These are phyloP conservation scores for Fistulifera solaris DNA, from an alignment of 108 stramenopile genomes.

Conservation along the genomic window DNA sequence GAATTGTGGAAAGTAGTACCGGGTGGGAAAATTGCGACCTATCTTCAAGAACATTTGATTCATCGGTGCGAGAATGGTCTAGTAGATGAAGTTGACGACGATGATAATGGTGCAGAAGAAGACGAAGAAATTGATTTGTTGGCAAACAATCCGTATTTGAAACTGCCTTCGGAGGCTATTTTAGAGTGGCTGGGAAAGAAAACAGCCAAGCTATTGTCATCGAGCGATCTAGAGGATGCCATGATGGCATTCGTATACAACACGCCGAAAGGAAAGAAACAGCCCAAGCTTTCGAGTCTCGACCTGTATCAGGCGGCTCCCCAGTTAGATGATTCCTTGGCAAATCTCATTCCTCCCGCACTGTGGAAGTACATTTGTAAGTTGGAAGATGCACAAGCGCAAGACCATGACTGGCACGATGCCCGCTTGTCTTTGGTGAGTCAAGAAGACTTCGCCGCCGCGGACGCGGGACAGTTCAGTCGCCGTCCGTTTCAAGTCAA, in stretches of 20 bases:
- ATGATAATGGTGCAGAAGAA: constrained; percentile 6
- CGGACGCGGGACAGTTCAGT: constrained; percentile 2
- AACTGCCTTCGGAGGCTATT: background rate
- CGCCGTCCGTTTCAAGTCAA: constrained; percentile 1
- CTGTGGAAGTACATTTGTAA: background rate
- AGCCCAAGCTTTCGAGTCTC: background rate
- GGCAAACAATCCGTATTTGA: constrained; percentile 8
- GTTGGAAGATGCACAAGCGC: background rate
- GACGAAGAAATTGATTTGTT: background rate
- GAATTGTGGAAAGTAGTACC: constrained; percentile 7
- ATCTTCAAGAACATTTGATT: background rate
- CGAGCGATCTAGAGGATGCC: background rate
- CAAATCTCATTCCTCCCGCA: background rate
- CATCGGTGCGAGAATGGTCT: background rate
- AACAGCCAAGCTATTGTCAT: constrained; percentile 3
- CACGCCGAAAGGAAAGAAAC: constrained; percentile 3
- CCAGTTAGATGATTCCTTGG: background rate
- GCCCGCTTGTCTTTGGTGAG: background rate
- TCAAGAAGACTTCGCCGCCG: background rate
- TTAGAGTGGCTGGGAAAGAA: constrained; percentile 10
- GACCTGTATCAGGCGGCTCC: background rate
- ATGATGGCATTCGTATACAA: background rate
- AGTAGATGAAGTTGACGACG: background rate
- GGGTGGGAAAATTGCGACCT: constrained; percentile 11
- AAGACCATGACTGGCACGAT: background rate